A percentile compares a stretch with the other conserved stretches of the same genome.
phyloP scores from a whole-genome alignment of 768 basidiomycete genomes.

The Phanerochaete carnosa region DNA sequence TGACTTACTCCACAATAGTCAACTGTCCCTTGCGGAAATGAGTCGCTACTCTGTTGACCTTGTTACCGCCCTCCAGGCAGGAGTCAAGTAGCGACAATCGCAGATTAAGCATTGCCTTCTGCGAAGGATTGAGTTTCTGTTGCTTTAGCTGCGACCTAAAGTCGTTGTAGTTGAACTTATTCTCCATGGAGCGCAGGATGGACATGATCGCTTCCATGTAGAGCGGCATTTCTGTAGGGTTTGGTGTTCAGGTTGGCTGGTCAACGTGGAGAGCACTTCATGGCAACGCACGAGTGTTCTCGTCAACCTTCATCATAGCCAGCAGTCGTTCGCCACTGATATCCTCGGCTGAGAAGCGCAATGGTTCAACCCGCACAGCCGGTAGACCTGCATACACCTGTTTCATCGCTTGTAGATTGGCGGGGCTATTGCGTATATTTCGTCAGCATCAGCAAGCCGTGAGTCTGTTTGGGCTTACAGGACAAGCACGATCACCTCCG shows the following conservation, averaged over 20 bases:
- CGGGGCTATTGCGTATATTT: not conserved
- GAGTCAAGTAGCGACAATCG: constrained; percentile 58
- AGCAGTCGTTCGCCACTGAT: constrained; percentile 60
- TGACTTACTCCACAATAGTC: constrained; percentile 52
- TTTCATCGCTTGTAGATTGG: constrained; percentile 58
- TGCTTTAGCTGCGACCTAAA: constrained; percentile 47
- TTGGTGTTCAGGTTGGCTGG: constrained; percentile 23
- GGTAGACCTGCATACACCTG: constrained; percentile 46
- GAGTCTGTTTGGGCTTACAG: not conserved
- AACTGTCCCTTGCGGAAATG: constrained; percentile 57
- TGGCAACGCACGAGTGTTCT: constrained; percentile 35
- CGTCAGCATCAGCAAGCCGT: not conserved
- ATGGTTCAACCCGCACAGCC: constrained; percentile 46
- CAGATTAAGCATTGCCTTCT: constrained; percentile 55
- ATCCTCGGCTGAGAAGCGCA: constrained; percentile 50
- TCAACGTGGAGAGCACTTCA: not conserved
- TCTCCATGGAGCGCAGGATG: constrained; percentile 61
- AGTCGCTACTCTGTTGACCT: constrained; percentile 5
- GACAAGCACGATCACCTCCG: constrained; percentile 52
- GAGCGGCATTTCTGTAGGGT: constrained; percentile 32
- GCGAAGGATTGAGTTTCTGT: constrained; percentile 57
- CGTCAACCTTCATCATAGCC: constrained; percentile 64
- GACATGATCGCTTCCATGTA: constrained; percentile 58
- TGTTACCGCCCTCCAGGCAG: constrained; percentile 41
- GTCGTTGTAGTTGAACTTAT: constrained; percentile 47